These are phyloP conservation scores for Allium cepa DNA, from an alignment of 106 monocot species.

Conservation along the genomic window DNA sequence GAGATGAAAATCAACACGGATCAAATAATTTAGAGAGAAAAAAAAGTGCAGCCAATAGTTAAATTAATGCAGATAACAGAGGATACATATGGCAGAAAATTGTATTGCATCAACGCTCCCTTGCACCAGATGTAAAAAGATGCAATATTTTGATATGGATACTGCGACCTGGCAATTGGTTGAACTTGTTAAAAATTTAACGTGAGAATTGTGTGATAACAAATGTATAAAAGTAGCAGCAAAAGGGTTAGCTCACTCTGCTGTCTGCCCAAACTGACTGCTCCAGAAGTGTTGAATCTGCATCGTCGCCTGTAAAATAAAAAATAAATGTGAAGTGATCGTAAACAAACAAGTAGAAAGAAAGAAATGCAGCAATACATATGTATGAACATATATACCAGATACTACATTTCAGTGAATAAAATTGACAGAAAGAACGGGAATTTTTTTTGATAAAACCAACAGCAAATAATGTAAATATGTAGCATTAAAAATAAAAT, in stretches of 20 bases:
- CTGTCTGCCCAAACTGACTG: slow-evolving; percentile 51
- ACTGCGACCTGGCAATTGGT: slow-evolving; percentile 42
- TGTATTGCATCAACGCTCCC: slow-evolving; percentile 65
- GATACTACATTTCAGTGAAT: too few relatives aligned
- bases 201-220: neutral
- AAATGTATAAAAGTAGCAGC: neutral
- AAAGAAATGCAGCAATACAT: too few relatives aligned
- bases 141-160: slow-evolving; percentile 52
- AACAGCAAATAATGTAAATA: too few relatives aligned
- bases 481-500: too few relatives aligned
- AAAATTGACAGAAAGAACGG: too few relatives aligned
- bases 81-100: slow-evolving; percentile 94
- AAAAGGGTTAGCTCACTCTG: slow-evolving; percentile 26
- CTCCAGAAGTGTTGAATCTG: slow-evolving; percentile 45
- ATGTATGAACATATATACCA: too few relatives aligned
- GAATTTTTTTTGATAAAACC: too few relatives aligned
- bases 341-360: too few relatives aligned
- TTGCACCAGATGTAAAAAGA: slow-evolving; percentile 72
- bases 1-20: too few relatives aligned
- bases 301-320: slow-evolving; percentile 60
- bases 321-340: neutral
- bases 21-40: too few relatives aligned
- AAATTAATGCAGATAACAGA: neutral
- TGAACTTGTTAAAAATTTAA: neutral
- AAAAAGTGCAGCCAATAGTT: neutral